Base-by-base conservation (phyloP, 2,329 filamentous ascomycete genomes). In the Ceratocystis harringtonii region DNA sequence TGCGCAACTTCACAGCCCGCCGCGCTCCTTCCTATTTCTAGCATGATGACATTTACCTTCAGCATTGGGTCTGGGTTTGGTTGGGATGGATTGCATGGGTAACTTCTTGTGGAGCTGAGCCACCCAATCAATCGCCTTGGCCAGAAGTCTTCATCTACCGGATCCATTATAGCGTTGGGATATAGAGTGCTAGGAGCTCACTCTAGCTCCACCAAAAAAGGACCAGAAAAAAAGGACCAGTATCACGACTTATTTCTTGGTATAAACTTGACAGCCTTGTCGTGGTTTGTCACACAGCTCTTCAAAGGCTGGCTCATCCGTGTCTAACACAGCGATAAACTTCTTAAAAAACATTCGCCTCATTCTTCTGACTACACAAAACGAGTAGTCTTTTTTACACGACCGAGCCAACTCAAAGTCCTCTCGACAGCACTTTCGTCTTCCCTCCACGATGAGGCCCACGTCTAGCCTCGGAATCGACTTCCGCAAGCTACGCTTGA, bases 401-500 rank as follows among this genome's bases (percentile, higher is more conserved):
- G 19, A 3, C 3, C 55, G 28, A 58, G 10, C 28, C 52, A 7
- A 10, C 55, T 30, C 55, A 30, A 58, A 10, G n/a, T 30, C 17
- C 30, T 8, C 28, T 30, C 15, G 28, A 58, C 28, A 62, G 41
- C 41, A 19, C 58, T 22, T 62, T 52, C 48, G 19, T 45, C 60
- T 45, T 8, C 32, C 12, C n/a, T 28, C 22, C 70, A 77, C 74
- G 68, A 89, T 89, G 85, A 81, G 84, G 74, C 83, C 88, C 65
- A 89, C 88, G 17, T 79, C 83, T 72, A 74, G 78, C 69, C 85
- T 95, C 71, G 81, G 82, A 71, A 78, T 84, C 72, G 82, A 83
- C 66, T 82, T 90, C 72, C 83, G 86, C 76, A 90, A 92, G 73
- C 79, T 92, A 67, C 81, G 82, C 64, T 83, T 99, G 72, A 96